These are phyloP conservation scores for Mycena metata DNA, from an alignment of 768 basidiomycete genomes.

Conservation along the genomic window DNA sequence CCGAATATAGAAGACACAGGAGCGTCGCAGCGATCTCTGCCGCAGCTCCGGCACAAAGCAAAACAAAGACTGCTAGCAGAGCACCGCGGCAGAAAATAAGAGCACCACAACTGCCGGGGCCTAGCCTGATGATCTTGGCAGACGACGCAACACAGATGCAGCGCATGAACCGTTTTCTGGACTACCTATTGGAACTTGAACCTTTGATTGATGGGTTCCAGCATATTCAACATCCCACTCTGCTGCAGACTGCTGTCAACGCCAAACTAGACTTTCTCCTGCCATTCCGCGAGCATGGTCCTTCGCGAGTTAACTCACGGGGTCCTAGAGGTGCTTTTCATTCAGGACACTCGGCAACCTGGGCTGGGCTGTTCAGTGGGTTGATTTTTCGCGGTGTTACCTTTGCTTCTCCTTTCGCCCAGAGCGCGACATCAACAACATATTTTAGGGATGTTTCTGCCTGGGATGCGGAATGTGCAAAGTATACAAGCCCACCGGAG, in stretches of 20 bases:
- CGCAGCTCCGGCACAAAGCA: no score
- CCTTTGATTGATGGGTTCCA: slow-evolving; percentile 4
- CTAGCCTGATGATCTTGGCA: neutral
- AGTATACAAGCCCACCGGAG: neutral
- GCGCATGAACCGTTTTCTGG: slow-evolving; percentile 6
- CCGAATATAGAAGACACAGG: neutral
- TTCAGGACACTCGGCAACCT: neutral
- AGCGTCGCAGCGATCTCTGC: no score
- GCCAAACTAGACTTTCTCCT: neutral
- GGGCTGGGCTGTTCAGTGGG: slow-evolving; percentile 12
- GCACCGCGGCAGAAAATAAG: no score
- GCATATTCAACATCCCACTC: neutral
- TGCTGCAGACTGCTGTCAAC: neutral
- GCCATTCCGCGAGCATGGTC: slow-evolving; percentile 21
- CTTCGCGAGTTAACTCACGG: neutral
- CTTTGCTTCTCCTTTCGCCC: neutral
- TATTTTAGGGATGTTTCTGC: neutral
- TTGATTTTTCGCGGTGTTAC: slow-evolving; percentile 7
- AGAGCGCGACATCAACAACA: neutral
- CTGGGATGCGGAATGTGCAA: neutral
- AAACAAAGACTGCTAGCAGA: no score
- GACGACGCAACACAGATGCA: neutral
- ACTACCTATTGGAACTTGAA: neutral
- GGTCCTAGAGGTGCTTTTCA: slow-evolving; percentile 1
- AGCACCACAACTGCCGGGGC: no score